These are phyloP conservation scores for Lotus japonicus DNA, from an alignment of 306 rosid species.

Conservation along the genomic window DNA sequence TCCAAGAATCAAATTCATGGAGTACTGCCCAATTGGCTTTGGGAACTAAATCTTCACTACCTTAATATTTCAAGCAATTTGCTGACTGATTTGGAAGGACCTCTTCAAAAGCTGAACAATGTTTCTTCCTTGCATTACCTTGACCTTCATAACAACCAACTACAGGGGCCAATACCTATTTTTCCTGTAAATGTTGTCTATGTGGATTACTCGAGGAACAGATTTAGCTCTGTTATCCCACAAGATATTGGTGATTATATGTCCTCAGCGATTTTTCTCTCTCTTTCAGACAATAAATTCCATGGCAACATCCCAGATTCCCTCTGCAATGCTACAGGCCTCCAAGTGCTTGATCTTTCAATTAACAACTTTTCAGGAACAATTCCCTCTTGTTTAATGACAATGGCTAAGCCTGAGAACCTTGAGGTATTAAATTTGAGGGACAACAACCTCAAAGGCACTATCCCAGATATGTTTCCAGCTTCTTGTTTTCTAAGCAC, in stretches of 20 bases:
- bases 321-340: slow-evolving; percentile 4
- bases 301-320: slow-evolving; percentile 19
- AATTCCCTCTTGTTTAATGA: slow-evolving; percentile 22
- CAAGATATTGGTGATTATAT: neutral
- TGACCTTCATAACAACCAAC: slow-evolving; percentile 33
- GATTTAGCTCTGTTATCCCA: slow-evolving; percentile 15
- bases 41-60: neutral
- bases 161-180: slow-evolving; percentile 18
- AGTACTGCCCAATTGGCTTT: slow-evolving; percentile 44
- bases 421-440: neutral
- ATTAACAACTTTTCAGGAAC: neutral
- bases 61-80: slow-evolving; percentile 42
- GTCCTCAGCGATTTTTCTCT: neutral
- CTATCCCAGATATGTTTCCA: too few species aligned
- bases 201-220: slow-evolving; percentile 33
- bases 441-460: slow-evolving; percentile 2
- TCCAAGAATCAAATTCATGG: slow-evolving; percentile 33
- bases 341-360: slow-evolving; percentile 33
- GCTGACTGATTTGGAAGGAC: slow-evolving; percentile 10
- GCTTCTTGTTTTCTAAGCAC: too few species aligned
- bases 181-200: neutral
- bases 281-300: slow-evolving; percentile 14
- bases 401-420: neutral
- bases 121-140: neutral
- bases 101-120: neutral